Conservation (phyloP, 2,329 filamentous ascomycete genomes). For the Trichoderma atrobrunneum region DNA sequence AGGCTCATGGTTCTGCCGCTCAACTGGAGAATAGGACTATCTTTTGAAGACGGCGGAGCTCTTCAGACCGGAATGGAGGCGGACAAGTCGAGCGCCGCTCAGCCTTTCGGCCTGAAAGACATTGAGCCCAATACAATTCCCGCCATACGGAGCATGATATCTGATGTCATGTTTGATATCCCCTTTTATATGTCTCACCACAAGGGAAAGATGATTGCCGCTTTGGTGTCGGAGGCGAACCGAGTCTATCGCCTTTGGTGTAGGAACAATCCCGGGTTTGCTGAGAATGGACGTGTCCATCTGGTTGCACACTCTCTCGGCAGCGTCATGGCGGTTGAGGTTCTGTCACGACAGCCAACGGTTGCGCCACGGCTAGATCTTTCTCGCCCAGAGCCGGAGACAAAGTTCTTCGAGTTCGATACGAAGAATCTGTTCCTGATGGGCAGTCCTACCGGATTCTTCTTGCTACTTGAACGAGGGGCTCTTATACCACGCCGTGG, state of each 20-base stretch:
- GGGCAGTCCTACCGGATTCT: conserved; percentile 89
- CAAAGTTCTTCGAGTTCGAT: conserved; percentile 80
- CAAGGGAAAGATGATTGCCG: conserved; percentile 90
- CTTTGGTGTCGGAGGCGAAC: conserved; percentile 87
- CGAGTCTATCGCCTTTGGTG: conserved; percentile 96
- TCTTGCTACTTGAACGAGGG: conserved; percentile 77
- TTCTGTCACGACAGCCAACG: conserved; percentile 86
- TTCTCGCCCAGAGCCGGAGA: conserved; percentile 40
- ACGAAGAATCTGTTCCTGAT: conserved; percentile 85
- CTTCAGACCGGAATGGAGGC: conserved; percentile 51
- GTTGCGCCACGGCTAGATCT: conserved; percentile 53
- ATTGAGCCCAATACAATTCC: conserved; percentile 91
- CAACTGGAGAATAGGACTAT: conserved; percentile 89
- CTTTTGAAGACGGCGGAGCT: conserved; percentile 75
- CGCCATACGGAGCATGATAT: conserved; percentile 88
- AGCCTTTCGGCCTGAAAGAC: conserved; percentile 69
- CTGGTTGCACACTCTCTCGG: conserved; percentile 91
- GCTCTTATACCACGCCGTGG: conserved; percentile 72
- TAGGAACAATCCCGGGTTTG: conserved; percentile 84
- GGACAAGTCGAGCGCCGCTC: conserved; percentile 48
- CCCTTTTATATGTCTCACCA: conserved; percentile 97
- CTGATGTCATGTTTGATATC: conserved; percentile 97
- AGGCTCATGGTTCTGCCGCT: conserved; percentile 91
- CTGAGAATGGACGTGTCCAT: conserved; percentile 78
- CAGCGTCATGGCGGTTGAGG: conserved; percentile 90